Evolutionary conservation across 2,329 filamentous ascomycete species (phyloP).

Genomic region (Aureobasidium zeae): DNA sequence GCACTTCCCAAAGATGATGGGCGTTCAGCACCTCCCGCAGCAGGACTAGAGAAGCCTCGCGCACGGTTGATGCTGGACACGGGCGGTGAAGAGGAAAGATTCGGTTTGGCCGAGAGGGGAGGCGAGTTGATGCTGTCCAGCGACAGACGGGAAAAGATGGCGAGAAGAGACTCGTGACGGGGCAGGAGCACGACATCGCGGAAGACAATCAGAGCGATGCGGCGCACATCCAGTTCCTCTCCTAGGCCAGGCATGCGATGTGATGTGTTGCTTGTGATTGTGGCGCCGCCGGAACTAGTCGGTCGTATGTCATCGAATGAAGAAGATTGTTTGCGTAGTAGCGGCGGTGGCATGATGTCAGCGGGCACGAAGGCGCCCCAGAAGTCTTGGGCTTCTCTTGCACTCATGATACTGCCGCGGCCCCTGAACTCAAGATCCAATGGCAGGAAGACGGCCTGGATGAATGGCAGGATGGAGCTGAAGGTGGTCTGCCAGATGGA

Average conservation of each 20-base stretch:
- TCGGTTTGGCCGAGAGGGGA: slow-evolving; percentile 26
- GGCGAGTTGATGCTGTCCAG: slow-evolving; percentile 59
- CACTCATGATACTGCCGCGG: slow-evolving; percentile 65
- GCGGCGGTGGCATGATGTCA: slow-evolving; percentile 18
- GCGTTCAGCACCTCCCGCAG: slow-evolving; percentile 26
- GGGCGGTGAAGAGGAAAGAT: slow-evolving; percentile 18
- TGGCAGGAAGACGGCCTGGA: slow-evolving; percentile 90
- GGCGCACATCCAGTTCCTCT: slow-evolving; percentile 70
- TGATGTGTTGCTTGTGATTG: slow-evolving; percentile 16
- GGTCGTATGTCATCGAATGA: slow-evolving; percentile 35
- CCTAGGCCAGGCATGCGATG: slow-evolving; percentile 37
- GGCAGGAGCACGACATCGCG: slow-evolving; percentile 82
- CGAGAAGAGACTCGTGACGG: slow-evolving; percentile 78
- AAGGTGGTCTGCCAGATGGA: slow-evolving; percentile 94
- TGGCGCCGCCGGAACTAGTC: slow-evolving; percentile 32
- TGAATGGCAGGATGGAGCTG: slow-evolving; percentile 79
- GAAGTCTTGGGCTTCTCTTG: slow-evolving; percentile 76
- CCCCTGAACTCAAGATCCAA: slow-evolving; percentile 90
- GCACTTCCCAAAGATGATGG: slow-evolving; percentile 58
- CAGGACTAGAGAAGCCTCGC: slow-evolving; percentile 24
- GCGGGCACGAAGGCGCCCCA: slow-evolving; percentile 61
- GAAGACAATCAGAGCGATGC: slow-evolving; percentile 78
- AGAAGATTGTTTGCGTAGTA: slow-evolving; percentile 7
- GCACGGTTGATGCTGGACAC: slow-evolving; percentile 20
- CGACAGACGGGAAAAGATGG: slow-evolving; percentile 79